Evolutionary conservation across 1,139 yeast species (phyloP).

Genomic region (Suhomyces yuchorum): DNA sequence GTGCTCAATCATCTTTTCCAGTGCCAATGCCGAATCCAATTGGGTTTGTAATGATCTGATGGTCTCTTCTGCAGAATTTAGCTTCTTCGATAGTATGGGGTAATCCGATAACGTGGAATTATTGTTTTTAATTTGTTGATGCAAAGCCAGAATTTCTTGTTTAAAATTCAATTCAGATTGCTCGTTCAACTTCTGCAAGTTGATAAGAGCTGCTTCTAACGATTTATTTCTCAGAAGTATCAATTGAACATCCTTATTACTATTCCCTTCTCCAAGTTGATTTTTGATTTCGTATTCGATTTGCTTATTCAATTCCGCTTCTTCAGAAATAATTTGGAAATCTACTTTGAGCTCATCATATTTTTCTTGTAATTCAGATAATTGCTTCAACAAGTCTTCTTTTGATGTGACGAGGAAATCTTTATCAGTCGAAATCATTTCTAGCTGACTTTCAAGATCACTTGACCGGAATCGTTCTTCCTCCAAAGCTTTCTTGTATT

Average conservation of each 20-base stretch:
- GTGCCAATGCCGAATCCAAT: conserved; percentile 45
- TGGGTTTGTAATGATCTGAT: conserved; percentile 48
- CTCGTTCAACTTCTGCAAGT: conserved; percentile 38
- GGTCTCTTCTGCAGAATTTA: conserved; percentile 41
- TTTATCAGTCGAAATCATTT: conserved; percentile 54
- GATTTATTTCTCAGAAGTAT: conserved; percentile 33
- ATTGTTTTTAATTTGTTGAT: conserved; percentile 19
- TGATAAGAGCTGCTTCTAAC: conserved; percentile 41
- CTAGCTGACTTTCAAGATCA: conserved; percentile 46
- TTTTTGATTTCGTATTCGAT: conserved; percentile 38
- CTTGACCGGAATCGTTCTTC: conserved; percentile 19
- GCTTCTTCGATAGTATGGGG: conserved; percentile 27
- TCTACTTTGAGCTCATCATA: conserved; percentile 45
- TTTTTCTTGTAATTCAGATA: conserved; percentile 34
- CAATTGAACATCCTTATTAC: conserved; percentile 21
- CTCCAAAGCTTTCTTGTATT: conserved; percentile 24
- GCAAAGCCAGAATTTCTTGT: conserved; percentile 29
- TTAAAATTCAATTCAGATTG: conserved; percentile 27
- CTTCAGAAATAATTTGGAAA: conserved; percentile 47
- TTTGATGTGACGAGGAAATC: conserved; percentile 51
- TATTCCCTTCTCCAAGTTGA: conserved; percentile 19
- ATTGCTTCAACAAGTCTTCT: conserved; percentile 32
- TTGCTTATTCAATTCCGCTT: conserved; percentile 44
- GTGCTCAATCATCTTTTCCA: conserved; percentile 54
- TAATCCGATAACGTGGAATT: conserved; percentile 20